Percentiles rank a stretch among this genome's conserved stretches.
phyloP scores from a whole-genome alignment of 2,329 filamentous ascomycete species.

The Penicillium palitans region DNA sequence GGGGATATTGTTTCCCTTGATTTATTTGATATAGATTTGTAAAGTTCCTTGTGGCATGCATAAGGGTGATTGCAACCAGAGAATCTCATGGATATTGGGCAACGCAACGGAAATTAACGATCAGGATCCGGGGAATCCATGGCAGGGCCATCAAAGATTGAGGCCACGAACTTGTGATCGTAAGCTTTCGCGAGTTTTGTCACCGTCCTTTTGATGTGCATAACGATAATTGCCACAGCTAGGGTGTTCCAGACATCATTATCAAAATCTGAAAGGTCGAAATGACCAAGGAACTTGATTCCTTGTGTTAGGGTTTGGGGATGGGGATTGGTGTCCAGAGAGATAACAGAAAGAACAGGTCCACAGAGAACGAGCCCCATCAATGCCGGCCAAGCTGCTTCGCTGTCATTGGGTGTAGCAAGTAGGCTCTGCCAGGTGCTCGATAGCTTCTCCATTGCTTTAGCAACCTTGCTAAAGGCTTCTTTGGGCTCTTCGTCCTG shows the following conservation, averaged over 20 bases:
- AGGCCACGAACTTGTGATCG: slow-evolving; percentile 13
- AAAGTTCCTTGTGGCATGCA: neutral
- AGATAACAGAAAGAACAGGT: slow-evolving; percentile 55
- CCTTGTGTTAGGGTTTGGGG: slow-evolving; percentile 9
- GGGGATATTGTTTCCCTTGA: neutral
- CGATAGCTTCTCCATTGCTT: slow-evolving; percentile 47
- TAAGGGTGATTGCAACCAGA: neutral
- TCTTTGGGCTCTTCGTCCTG: slow-evolving; percentile 41
- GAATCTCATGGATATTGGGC: too few species aligned
- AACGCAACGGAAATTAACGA: neutral
- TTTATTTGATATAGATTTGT: neutral
- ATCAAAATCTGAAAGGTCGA: slow-evolving; percentile 54
- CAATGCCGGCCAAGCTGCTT: slow-evolving; percentile 48
- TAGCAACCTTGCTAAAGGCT: slow-evolving; percentile 45
- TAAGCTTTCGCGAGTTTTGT: slow-evolving; percentile 43
- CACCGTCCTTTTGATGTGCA: slow-evolving; percentile 55
- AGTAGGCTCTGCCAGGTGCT: slow-evolving; percentile 41
- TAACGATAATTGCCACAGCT: slow-evolving; percentile 56
- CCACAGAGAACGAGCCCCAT: slow-evolving; percentile 57
- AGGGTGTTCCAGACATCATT: slow-evolving; percentile 63
- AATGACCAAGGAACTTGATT: slow-evolving; percentile 45
- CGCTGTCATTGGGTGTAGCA: slow-evolving; percentile 6
- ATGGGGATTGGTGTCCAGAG: slow-evolving; percentile 46
- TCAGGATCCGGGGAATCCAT: neutral
- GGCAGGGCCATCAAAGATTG: neutral